Conservation (phyloP, 257 asterid genomes). For the Nicotiana tomentosiformis region DNA sequence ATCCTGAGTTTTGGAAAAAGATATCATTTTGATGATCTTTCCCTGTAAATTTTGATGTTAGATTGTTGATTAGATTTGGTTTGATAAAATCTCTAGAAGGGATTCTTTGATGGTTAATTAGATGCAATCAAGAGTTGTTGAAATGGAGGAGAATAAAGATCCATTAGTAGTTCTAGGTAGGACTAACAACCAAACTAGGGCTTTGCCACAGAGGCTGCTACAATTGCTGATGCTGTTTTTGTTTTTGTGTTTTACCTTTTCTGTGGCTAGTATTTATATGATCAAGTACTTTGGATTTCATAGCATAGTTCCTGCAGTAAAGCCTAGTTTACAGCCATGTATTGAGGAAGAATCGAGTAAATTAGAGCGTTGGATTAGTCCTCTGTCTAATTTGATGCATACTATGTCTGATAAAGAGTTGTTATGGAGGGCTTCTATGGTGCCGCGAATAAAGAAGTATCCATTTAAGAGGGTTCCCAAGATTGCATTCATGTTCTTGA, state of each 20-base stretch:
- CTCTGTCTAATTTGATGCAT: conserved; percentile 39
- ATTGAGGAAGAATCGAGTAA: conserved; percentile 16
- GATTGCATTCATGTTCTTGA: conserved; percentile 50
- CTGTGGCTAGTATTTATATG: conserved; percentile 37
- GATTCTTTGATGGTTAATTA: not conserved
- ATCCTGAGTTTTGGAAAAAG: not conserved
- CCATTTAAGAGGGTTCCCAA: conserved; percentile 45
- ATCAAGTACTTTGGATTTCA: conserved; percentile 29
- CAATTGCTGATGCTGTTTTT: conserved; percentile 30
- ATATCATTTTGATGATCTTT: not conserved
- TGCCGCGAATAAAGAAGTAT: conserved; percentile 35
- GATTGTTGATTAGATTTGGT: not conserved
- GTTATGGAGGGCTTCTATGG: conserved; percentile 45
- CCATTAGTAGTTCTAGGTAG: conserved; percentile 14
- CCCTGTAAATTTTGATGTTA: not conserved
- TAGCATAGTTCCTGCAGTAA: conserved; percentile 17
- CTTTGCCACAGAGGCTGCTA: conserved; percentile 36
- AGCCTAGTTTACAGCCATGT: conserved; percentile 32
- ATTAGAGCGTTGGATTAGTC: conserved; percentile 37
- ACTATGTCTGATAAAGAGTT: conserved; percentile 39
- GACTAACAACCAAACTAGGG: conserved; percentile 33
- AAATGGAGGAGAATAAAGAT: conserved; percentile 43
- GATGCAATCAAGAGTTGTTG: conserved; percentile 15
- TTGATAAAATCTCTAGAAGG: not conserved
- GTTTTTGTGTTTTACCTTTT: conserved; percentile 32